A percentile compares a stretch with the other conserved stretches of the same genome.
Evolutionary conservation across 306 rosid genomes (phyloP).

Genomic region (Nissolia schottii): DNA sequence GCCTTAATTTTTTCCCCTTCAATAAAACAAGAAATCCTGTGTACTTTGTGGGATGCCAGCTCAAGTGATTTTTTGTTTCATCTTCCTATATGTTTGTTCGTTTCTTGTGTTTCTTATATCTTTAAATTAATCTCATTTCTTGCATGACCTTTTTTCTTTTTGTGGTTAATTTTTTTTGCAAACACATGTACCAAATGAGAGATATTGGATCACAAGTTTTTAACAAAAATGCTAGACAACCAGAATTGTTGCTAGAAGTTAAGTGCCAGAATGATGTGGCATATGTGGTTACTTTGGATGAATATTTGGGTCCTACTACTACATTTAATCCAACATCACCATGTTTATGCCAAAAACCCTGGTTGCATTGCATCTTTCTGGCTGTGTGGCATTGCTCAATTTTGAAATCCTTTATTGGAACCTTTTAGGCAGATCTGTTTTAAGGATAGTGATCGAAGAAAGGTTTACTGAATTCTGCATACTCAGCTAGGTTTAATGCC

Average conservation of each 20-base stretch:
- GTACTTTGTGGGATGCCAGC: neutral
- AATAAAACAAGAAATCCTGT: neutral
- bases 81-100: neutral
- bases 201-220: neutral
- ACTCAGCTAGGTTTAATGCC: neutral
- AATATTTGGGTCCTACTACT: too few relatives aligned
- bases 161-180: neutral
- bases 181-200: neutral
- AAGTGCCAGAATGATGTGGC: too few relatives aligned
- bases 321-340: too few relatives aligned
- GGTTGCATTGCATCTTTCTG: too few relatives aligned
- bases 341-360: too few relatives aligned
- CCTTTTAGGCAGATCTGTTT: neutral
- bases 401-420: neutral
- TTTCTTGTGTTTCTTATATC: too few relatives aligned
- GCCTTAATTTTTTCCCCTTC: neutral
- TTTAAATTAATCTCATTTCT: neutral
- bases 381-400: too few relatives aligned
- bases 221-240: too few relatives aligned
- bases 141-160: neutral
- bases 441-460: neutral
- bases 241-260: too few relatives aligned
- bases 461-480: neutral
- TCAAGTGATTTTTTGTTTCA: neutral
- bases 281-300: too few relatives aligned